phyloP scores from a whole-genome alignment of 768 basidiomycete genomes.

The Tulasnella sp. region DNA sequence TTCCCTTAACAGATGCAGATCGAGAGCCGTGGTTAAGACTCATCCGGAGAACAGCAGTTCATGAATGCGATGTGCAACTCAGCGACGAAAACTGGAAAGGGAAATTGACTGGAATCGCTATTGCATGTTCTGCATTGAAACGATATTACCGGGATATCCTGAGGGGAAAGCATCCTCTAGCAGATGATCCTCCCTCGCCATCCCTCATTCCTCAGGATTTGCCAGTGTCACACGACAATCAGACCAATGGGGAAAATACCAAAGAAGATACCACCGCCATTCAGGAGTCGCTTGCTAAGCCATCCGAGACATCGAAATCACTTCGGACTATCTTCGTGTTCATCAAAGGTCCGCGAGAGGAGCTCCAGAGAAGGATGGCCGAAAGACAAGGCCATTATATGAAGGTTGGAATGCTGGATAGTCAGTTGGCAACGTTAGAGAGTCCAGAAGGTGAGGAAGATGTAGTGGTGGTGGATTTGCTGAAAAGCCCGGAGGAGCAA shows the following conservation, averaged over 20 bases:
- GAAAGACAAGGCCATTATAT: slow-evolving; percentile 64
- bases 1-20: slow-evolving; percentile 67
- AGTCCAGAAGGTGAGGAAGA: slow-evolving; percentile 50
- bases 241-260: neutral
- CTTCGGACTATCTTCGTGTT: slow-evolving; percentile 69
- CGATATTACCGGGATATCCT: slow-evolving; percentile 68
- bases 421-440: slow-evolving; percentile 61
- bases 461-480: slow-evolving; percentile 48
- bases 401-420: slow-evolving; percentile 69
- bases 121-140: slow-evolving; percentile 80
- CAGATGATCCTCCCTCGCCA: slow-evolving; percentile 9
- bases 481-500: slow-evolving; percentile 44
- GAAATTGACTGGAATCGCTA: slow-evolving; percentile 44
- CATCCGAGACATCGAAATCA: slow-evolving; percentile 22
- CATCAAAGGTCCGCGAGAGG: slow-evolving; percentile 44
- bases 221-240: neutral
- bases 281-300: neutral
- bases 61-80: slow-evolving; percentile 26
- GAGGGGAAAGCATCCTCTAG: slow-evolving; percentile 35
- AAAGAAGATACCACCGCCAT: neutral
- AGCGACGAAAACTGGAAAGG: slow-evolving; percentile 8
- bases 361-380: slow-evolving; percentile 51
- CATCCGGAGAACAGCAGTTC: slow-evolving; percentile 53
- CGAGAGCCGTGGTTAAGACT: slow-evolving; percentile 73
- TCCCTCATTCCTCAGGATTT: slow-evolving; percentile 1